A percentile compares a stretch with the other conserved stretches of the same genome.
phyloP scores from a whole-genome alignment of 2,329 filamentous ascomycete genomes.

The Sporothrix humicola region DNA sequence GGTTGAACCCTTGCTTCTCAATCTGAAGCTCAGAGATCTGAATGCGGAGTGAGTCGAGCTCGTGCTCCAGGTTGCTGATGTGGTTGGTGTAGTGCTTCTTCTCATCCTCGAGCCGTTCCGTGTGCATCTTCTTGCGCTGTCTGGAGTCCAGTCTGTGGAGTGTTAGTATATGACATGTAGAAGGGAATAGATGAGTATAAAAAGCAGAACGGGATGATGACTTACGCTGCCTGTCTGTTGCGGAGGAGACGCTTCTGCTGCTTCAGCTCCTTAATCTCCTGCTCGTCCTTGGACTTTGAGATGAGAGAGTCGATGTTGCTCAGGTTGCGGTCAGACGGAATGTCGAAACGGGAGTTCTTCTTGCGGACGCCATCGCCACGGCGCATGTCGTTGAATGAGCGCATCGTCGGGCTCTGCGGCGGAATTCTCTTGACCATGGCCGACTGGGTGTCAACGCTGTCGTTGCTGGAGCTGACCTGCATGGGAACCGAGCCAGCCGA shows the following conservation, averaged over 20 bases:
- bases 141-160: constrained; percentile 81
- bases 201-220: constrained; percentile 39
- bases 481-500: constrained; percentile 34
- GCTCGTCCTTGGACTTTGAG: constrained; percentile 82
- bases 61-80: constrained; percentile 79
- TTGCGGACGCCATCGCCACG: constrained; percentile 91
- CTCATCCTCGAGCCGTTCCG: constrained; percentile 93
- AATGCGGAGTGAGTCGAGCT: constrained; percentile 69
- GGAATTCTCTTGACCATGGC: constrained; percentile 65
- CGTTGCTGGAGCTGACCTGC: constrained; percentile 46
- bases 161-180: constrained; percentile 23
- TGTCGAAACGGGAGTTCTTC: constrained; percentile 98
- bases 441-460: constrained; percentile 47
- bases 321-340: constrained; percentile 89
- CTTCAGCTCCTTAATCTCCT: constrained; percentile 97
- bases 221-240: constrained; percentile 96
- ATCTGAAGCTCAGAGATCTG: constrained; percentile 73
- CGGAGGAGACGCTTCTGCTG: constrained; percentile 94
- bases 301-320: constrained; percentile 95
- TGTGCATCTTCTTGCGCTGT: constrained; percentile 97
- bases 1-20: constrained; percentile 75
- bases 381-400: constrained; percentile 76
- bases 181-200: constrained; percentile 32
- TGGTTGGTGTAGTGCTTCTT: constrained; percentile 87
- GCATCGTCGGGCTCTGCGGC: constrained; percentile 70